Base-by-base conservation (phyloP, 2,329 filamentous ascomycete species). In the Penicillium concentricum region DNA sequence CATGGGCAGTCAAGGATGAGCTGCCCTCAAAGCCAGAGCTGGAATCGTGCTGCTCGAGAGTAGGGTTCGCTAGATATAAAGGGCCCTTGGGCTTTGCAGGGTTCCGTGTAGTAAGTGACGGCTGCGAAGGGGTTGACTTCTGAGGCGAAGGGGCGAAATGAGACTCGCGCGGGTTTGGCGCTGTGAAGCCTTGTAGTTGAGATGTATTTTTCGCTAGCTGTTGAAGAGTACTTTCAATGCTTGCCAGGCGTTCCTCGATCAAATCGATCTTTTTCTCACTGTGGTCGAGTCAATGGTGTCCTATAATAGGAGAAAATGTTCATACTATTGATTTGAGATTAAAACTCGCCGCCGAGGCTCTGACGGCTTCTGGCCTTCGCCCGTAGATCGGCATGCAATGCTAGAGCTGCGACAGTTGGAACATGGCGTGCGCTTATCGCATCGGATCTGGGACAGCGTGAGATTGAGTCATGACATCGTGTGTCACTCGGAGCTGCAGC, bases 241-340 rank as follows among this genome's bases (percentile, higher is more conserved):
- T 72, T 7, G 73, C 72, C 9, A 83, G 69, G 16, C 80, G 76
- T 30, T 79, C 75, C 61, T 82, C 80, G 49, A 83, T 82, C 13
- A 77, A 65, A 58, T 82, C 80, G 47, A 83, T 81, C 66, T 82
- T 82, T 63, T 74, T 78, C 64, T 83, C 81, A 67, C 79, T 82
- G 44, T 16, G 28, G 1, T 22, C 5, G 22, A 28, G 50, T 61
- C 28, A 64, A 43, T 48, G 18, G 9, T 24, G 16, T 12, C 22
- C 16, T 20, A 4, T 44, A 7, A 26, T 10, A 8, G 49, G 10
- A 15, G 39, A 20, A 45, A 2, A 51, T 44, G 8, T 1, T 20
- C 74, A 46, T 69, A 77, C 75, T 77, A 78, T 64, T 76, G 69
- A 62, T 69, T 72, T 6, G 75, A 78, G 44, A 78, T 74, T 30